Base-by-base conservation (phyloP, 2,329 filamentous ascomycete genomes). In the Rutstroemia sp. region DNA sequence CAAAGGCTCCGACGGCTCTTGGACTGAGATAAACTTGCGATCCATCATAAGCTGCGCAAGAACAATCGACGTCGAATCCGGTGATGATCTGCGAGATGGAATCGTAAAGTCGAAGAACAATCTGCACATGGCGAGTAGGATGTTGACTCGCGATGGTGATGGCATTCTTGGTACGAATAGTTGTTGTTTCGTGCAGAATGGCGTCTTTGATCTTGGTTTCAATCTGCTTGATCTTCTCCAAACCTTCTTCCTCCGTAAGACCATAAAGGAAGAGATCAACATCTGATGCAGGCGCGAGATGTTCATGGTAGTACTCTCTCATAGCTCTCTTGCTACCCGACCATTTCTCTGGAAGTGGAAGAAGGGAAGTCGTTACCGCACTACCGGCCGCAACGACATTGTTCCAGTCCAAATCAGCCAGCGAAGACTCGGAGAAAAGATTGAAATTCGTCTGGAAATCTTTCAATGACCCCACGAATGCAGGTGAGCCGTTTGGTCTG, bases 211-310 rank as follows among this genome's bases (percentile, higher is more conserved):
- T 79, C n/a, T 76, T 78, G 21, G 76, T 73, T 69, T 95, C 90
- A 58, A 95, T 92, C 62, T 89, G 76, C 67, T 87, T 86, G 71
- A 95, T 94, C 75, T 95, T 94, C 65, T 90, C 83, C 17, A 91
- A 75, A 0, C 88, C 89, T 67, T 92, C 75, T 48, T 90, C 82
- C 64, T 94, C 88, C 8, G 78, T 84, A 60, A 95, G 76, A 0
- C 86, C 89, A 65, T 94, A 92, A 30, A 95, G 73, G 68, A 95
- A 95, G 2, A 95, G 77, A 68, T 95, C 90, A 9, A 95, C 87
- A 69, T 95, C 90, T 4, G 88, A 92, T 1, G 89, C 89, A 0
- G 89, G 89, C 10, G 87, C 88, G 60, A 92, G 81, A 59, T 84
- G 82, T 65, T 92, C 83, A 65, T 95, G 90, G 63, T 92, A 95